Evolutionary conservation across 805 yeast species (phyloP), one percentile per base, ranked within the genome.

Genomic region (Ogataea salicorniae): DNA sequence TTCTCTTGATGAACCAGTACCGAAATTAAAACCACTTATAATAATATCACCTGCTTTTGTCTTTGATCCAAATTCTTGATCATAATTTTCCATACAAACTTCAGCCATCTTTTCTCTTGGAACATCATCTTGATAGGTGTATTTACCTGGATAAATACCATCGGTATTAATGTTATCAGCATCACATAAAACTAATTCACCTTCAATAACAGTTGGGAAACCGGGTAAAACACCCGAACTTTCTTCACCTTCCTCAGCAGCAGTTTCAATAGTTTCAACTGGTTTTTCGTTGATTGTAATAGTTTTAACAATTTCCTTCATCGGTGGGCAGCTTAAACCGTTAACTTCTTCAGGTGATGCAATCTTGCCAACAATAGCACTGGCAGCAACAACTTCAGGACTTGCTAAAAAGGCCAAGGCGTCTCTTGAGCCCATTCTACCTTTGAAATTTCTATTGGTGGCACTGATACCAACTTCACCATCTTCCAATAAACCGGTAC

Each of bases 21-120:
- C 99, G 65, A 94, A 94, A 67, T 94, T 94, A 75, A 73, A 94
- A 16, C 99, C 99, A 47, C 91, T 81, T 41, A 94, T 80, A 47
- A 94, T 79, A 57, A 94, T 90, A 67, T 94, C 99, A 42, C 92
- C 64, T 4, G 96, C 79, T 52, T 81, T 74, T 31, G 95, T 87
- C 74, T 89, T 91, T 31, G 69, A 53, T 48, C 86, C 83, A 68
- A 94, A 94, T 55, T 91, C 96, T 14, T 87, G 65, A 68, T 94
- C 99, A 69, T 94, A 94, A 73, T 94, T 94, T 71, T 94, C 99
- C 99, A 94, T 94, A 73, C 99, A 94, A 41, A 94, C 99, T 69
- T 92, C 87, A 34, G 99, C 99, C 99, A 94, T 94, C 66, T 85
- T 88, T 58, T 88, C 96, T 61, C 86, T 78, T 38, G 97, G 79